Conservation (phyloP, 441 rosid genomes). For the California macrophylla region DNA sequence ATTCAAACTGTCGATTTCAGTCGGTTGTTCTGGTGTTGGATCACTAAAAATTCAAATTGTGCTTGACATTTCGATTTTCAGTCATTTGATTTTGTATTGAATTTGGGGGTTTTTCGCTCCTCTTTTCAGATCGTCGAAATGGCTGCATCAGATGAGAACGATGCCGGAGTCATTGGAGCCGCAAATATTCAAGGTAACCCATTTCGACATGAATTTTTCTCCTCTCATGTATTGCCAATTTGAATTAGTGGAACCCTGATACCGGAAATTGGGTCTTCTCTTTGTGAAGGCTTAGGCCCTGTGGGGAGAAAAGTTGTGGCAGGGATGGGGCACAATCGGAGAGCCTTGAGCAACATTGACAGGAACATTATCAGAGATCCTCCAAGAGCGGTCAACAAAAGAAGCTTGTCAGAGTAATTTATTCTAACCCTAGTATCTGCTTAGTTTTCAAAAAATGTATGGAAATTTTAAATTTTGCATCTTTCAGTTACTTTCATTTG, state of each 20-base stretch:
- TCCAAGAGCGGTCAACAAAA: slow-evolving; percentile 60
- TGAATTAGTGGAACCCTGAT: slow-evolving; percentile 11
- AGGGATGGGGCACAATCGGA: slow-evolving; percentile 40
- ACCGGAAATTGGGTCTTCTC: background rate
- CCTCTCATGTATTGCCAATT: background rate
- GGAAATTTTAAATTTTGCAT: background rate
- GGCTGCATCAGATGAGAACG: slow-evolving; percentile 70
- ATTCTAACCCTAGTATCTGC: slow-evolving; percentile 9
- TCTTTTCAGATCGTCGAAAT: slow-evolving; percentile 29
- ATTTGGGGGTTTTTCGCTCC: slow-evolving; percentile 16
- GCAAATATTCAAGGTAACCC: slow-evolving; percentile 37
- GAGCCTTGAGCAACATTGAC: slow-evolving; percentile 61
- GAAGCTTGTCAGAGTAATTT: slow-evolving; percentile 52
- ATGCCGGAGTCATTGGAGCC: slow-evolving; percentile 46
- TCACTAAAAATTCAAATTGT: background rate
- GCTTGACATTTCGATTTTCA: slow-evolving; percentile 9
- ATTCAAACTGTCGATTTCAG: background rate
- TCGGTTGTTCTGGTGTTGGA: background rate
- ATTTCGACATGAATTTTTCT: background rate
- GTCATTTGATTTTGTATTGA: slow-evolving; percentile 8
- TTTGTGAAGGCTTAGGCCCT: slow-evolving; percentile 31
- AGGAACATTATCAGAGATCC: slow-evolving; percentile 51
- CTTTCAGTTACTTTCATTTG: background rate
- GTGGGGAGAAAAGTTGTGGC: slow-evolving; percentile 47
- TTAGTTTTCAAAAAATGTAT: background rate